Evolutionary conservation across 768 basidiomycete species (phyloP).

Genomic region (Dioszegia hungarica): DNA sequence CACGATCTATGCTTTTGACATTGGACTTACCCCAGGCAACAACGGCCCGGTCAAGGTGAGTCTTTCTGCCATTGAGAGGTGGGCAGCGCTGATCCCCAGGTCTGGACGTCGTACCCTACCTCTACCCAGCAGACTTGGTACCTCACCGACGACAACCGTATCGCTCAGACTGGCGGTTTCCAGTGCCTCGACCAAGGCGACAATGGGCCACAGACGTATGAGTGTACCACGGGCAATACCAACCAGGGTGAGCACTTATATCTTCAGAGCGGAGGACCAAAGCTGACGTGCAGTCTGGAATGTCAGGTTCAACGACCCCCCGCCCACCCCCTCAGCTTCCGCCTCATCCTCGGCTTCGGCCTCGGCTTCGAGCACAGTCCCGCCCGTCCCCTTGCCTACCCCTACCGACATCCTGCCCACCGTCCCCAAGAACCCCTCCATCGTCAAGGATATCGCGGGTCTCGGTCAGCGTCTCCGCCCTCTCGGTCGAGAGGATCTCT

Average conservation of each 20-base stretch:
- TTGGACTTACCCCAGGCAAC: slow-evolving; percentile 21
- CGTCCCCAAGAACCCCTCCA: neutral
- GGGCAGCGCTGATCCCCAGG: neutral
- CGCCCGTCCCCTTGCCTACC: too few species aligned
- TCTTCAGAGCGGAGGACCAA: neutral
- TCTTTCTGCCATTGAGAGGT: neutral
- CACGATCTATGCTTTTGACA: slow-evolving; percentile 19
- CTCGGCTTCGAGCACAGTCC: too few species aligned
- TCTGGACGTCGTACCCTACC: slow-evolving; percentile 17
- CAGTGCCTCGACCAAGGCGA: slow-evolving; percentile 43
- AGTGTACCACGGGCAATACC: slow-evolving; percentile 43
- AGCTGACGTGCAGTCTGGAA: slow-evolving; percentile 9
- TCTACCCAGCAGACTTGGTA: slow-evolving; percentile 29
- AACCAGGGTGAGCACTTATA: slow-evolving; percentile 38
- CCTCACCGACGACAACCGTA: slow-evolving; percentile 39
- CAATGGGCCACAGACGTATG: slow-evolving; percentile 39
- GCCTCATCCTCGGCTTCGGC: neutral
- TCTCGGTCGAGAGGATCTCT: too few species aligned
- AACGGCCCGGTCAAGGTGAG: slow-evolving; percentile 20
- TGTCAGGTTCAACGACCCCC: neutral
- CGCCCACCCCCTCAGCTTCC: neutral
- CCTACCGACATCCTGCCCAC: neutral
- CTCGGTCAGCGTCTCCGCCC: too few species aligned
- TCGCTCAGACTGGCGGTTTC: slow-evolving; percentile 45
- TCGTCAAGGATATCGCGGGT: too few species aligned